phyloP scores from a whole-genome alignment of 1,139 yeast species.

The Blastobotrys ciferrii region DNA sequence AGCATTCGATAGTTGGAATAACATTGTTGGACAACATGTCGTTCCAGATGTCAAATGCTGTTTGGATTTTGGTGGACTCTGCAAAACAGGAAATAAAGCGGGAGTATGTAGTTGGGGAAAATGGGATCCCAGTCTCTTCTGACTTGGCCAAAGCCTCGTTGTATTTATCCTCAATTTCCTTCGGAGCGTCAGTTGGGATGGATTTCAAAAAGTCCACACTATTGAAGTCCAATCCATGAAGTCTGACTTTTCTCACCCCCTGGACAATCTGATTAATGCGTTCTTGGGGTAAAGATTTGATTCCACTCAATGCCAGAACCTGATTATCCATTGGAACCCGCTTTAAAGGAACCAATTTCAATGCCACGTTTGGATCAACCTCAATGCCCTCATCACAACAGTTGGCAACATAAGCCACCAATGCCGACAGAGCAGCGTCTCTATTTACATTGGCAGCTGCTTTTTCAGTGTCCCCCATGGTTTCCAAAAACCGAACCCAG shows the following conservation, averaged over 20 bases:
- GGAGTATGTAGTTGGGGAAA: slow-evolving; percentile 36
- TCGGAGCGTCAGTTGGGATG: slow-evolving; percentile 28
- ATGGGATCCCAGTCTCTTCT: slow-evolving; percentile 17
- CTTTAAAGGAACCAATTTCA: slow-evolving; percentile 33
- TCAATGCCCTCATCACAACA: slow-evolving; percentile 23
- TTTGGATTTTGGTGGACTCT: slow-evolving; percentile 31
- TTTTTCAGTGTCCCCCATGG: slow-evolving; percentile 25
- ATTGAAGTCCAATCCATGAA: slow-evolving; percentile 24
- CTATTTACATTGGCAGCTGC: slow-evolving; percentile 28
- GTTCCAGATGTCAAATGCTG: slow-evolving; percentile 44
- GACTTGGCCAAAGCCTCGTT: slow-evolving; percentile 26
- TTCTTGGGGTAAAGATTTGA: slow-evolving; percentile 16
- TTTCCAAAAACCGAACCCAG: slow-evolving; percentile 38
- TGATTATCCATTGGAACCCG: slow-evolving; percentile 29
- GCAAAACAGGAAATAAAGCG: slow-evolving; percentile 40
- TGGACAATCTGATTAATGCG: slow-evolving; percentile 17
- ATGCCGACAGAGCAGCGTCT: slow-evolving; percentile 33
- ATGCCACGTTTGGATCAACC: slow-evolving; percentile 30
- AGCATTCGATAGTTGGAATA: slow-evolving; percentile 38
- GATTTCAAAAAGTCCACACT: slow-evolving; percentile 24
- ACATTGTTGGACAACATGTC: slow-evolving; percentile 35
- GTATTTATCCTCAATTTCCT: slow-evolving; percentile 27
- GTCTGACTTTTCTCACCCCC: slow-evolving; percentile 24
- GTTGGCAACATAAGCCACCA: slow-evolving; percentile 31
- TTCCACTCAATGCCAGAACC: slow-evolving; percentile 21